Evolutionary conservation across 2,329 filamentous ascomycete genomes (phyloP), one percentile per base, ranked within the genome.

Genomic region (Aspergillus hiratsukae): DNA sequence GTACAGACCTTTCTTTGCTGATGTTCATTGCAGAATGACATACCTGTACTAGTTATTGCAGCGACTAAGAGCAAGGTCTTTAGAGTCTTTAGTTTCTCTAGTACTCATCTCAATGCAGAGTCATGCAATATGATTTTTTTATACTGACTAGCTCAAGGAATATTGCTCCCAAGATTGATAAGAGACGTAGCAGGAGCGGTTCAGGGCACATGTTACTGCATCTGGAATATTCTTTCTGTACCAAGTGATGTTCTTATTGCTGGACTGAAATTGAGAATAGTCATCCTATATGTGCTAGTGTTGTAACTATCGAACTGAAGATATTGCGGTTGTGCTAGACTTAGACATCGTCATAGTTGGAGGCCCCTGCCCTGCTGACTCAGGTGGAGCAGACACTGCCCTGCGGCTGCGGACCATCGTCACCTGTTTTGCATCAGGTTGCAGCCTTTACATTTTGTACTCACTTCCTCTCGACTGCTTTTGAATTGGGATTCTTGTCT

Each of bases 351-450:
- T 55, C 55, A 40, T 56, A 51, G 57, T 59, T 56, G 29, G 29
- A 49, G 19, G 31, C 31, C 31, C 31, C 48, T 25, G 27, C n/a
- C 51, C 55, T 54, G 61, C 61, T 61, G 58, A 62, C 48, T 63
- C 50, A 52, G 53, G 41, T 50, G 52, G 60, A 43, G 56, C 51
- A 46, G 49, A 53, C 53, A 46, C 43, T 46, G 49, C 51, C 57
- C 52, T 60, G 60, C 61, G 58, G 57, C 61, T 59, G 46, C 52
- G 58, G 57, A 51, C 58, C 54, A 53, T 55, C 56, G 60, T 60
- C 57, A 63, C 55, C 56, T 54, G 58, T 57, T 58, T 54, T 28
- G 45, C 52, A 56, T 61, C 59, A 64, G 56, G 59, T 66, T 62
- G 58, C 64, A 63, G 60, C 56, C 57, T 57, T 59, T 55, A 57